Conservation (phyloP, 345 rosid species). For the Boechera stricta region DNA sequence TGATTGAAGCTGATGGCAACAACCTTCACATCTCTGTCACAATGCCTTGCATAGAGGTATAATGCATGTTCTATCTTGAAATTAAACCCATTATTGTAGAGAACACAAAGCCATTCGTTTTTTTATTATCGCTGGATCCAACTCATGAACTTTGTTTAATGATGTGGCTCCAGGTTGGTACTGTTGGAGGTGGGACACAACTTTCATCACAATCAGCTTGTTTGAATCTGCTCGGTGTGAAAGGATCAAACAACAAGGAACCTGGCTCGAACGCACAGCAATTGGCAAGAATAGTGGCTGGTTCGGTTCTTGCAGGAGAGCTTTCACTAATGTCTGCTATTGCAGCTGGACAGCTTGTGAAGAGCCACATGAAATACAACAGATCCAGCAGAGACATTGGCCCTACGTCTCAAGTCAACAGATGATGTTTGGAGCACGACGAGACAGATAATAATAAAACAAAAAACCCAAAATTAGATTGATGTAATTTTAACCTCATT, state of each 20-base stretch:
- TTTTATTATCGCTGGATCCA: conserved; percentile 1
- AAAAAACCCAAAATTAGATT: background rate
- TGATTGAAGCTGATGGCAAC: conserved; percentile 68
- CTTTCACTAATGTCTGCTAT: conserved; percentile 76
- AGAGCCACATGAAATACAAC: conserved; percentile 86
- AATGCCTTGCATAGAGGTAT: conserved; percentile 83
- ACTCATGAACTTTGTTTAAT: conserved; percentile 8
- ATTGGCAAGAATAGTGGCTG: conserved; percentile 69
- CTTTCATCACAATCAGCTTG: conserved; percentile 87
- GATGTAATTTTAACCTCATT: conserved; percentile 30
- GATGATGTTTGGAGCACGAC: conserved; percentile 28
- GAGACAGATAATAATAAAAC: conserved; percentile 26
- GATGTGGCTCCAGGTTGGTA: conserved; percentile 63
- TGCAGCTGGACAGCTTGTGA: conserved; percentile 79
- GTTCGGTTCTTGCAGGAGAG: conserved; percentile 85
- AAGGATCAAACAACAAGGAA: conserved; percentile 58
- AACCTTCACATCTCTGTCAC: conserved; percentile 76
- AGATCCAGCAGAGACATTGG: conserved; percentile 63
- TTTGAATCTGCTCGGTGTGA: conserved; percentile 74
- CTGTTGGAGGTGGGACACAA: conserved; percentile 86
- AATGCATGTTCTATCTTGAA: conserved; percentile 8
- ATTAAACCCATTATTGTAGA: background rate
- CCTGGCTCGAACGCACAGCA: conserved; percentile 69
- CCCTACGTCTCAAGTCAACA: conserved; percentile 36
- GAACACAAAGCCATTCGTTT: background rate